A percentile compares a stretch with the other conserved stretches of the same genome.
Conservation (phyloP, 1,284 basidiomycete species). For the Xerocomus cyaneibrunnescens region DNA sequence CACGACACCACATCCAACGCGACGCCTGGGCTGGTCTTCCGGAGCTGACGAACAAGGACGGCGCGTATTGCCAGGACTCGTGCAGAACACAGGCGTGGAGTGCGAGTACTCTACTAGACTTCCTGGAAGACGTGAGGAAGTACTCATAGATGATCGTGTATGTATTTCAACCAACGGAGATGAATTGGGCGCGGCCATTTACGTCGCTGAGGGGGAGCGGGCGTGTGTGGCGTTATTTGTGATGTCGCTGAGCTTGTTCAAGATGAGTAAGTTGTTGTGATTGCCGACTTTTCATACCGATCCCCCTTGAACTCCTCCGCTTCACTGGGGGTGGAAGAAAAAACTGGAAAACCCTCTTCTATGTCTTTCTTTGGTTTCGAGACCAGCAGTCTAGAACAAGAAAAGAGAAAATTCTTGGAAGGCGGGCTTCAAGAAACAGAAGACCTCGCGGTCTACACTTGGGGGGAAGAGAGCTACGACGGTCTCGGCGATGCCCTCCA, state of each 20-base stretch:
- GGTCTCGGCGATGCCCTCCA: constrained; percentile 86
- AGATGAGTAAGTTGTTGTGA: constrained; percentile 6
- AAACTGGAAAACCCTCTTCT: constrained; percentile 19
- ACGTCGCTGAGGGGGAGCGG: background rate
- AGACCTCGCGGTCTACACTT: constrained; percentile 83
- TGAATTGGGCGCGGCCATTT: constrained; percentile 2
- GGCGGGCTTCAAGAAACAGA: constrained; percentile 59
- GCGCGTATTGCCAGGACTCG: constrained; percentile 79
- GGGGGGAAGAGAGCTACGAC: constrained; percentile 89
- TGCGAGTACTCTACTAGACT: constrained; percentile 84
- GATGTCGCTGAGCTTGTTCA: too few relatives aligned
- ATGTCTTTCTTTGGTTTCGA: constrained; percentile 86
- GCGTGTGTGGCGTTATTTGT: constrained; percentile 29
- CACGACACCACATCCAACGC: constrained; percentile 70
- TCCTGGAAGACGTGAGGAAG: constrained; percentile 70
- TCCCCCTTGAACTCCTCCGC: constrained; percentile 11
- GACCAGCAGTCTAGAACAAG: constrained; percentile 60
- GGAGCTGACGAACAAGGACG: constrained; percentile 86
- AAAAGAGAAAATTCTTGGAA: constrained; percentile 55
- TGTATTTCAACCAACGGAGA: constrained; percentile 3
- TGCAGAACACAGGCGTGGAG: constrained; percentile 94
- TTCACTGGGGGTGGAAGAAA: constrained; percentile 19
- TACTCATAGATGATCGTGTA: constrained; percentile 13
- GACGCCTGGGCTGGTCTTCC: constrained; percentile 92
- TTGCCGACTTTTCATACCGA: constrained; percentile 16